Base-by-base conservation (phyloP, 2,329 filamentous ascomycete genomes). In the Ciborinia camelliae region DNA sequence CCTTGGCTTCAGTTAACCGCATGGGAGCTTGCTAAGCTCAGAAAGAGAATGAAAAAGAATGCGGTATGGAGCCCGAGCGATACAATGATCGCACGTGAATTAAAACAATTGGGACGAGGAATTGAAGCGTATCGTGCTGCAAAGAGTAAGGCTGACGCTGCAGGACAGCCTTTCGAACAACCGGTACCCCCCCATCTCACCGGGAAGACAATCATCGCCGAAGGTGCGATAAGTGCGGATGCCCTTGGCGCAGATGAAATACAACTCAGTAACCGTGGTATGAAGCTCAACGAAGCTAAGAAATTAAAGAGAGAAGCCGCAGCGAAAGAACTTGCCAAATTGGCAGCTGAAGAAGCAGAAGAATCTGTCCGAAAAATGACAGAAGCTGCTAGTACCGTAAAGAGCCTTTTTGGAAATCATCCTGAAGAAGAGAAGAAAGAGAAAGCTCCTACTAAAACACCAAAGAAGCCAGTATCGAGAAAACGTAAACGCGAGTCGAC, bases 41-140 rank as follows among this genome's bases (percentile, higher is more conserved):
- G 91, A 66, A 95, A 95, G 77, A 84, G 89, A 23, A 95, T 95
- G 91, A 95, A 95, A 83, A 95, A 95, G 81, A 95, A 95, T 73
- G 89, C 90, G 0, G 88, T 90, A 5, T 95, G 91, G 91, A 87
- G 86, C 3, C 91, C 91, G 0, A 93, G 90, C 68, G 89, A 91
- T 71, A 93, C 91, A 0, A 95, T 95, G 91, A 90, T 94, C 68
- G 85, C 89, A 20, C 82, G 90, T 37, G 90, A 94, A 76, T 83
- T 95, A 0, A 90, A 90, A 74, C 81, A 81, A 26, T 82, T 91
- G 23, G 87, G 87, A 1, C 86, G 91, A 52, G 87, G 87, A 3
- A 81, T 85, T 20, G 86, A 88, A 61, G 84, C 84, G 8, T 89
- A 84, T 71, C 81, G 79, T 51, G 81, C 81, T 52, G 87, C 88